phyloP scores from a whole-genome alignment of 2,329 filamentous ascomycete species.

The Trichoderma sp. region DNA sequence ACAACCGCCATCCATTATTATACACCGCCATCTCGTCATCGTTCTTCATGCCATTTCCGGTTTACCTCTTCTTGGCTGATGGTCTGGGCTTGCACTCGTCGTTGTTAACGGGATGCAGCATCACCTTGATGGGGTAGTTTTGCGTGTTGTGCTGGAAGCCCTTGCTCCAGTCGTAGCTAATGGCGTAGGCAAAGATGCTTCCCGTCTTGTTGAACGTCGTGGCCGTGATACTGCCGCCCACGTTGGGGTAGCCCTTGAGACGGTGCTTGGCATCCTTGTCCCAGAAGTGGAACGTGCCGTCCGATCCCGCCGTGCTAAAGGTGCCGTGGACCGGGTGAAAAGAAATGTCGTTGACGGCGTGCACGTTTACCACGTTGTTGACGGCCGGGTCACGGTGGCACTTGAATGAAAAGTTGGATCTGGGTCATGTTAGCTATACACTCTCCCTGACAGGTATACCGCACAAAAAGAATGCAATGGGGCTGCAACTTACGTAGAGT shows the following conservation, averaged over 20 bases:
- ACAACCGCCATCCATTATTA: background rate
- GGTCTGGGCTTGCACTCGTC: constrained; percentile 63
- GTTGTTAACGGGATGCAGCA: constrained; percentile 71
- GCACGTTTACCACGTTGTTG: constrained; percentile 80
- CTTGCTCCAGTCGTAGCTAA: constrained; percentile 98
- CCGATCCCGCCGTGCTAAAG: constrained; percentile 94
- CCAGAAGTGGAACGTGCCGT: constrained; percentile 97
- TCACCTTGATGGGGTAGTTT: constrained; percentile 73
- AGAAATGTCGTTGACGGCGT: constrained; percentile 93
- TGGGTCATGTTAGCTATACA: constrained; percentile 29
- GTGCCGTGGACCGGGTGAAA: constrained; percentile 97
- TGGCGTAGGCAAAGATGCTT: constrained; percentile 80
- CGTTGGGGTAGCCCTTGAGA: constrained; percentile 81
- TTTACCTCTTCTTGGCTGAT: constrained; percentile 57
- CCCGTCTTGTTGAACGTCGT: constrained; percentile 90
- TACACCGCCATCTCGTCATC: background rate
- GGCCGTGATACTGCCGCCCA: constrained; percentile 81
- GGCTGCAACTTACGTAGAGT: constrained; percentile 56
- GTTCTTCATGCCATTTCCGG: background rate
- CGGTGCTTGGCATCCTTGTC: constrained; percentile 89
- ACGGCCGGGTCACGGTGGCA: constrained; percentile 84
- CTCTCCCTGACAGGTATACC: background rate
- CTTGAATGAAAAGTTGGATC: constrained; percentile 97
- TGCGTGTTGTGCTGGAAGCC: constrained; percentile 83
- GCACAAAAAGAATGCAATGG: background rate